Conservation (phyloP, 345 rosid genomes). For the Eucalyptus marginata region DNA sequence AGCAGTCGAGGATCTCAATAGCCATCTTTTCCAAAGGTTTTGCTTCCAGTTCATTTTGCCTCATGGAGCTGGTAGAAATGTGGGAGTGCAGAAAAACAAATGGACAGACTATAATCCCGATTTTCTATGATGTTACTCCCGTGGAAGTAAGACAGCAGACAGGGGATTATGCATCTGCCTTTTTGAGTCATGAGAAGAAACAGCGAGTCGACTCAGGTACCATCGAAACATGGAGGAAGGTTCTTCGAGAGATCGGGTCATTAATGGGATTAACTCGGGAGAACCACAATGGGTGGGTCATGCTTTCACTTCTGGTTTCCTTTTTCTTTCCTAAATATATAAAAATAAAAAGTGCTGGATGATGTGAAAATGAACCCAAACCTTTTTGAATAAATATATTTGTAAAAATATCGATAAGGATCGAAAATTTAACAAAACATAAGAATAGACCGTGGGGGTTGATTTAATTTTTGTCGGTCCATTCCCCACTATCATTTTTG, state of each 20-base stretch:
- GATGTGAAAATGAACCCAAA: too few relatives aligned
- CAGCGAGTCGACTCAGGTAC: neutral
- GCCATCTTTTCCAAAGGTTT: neutral
- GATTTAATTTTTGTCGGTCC: too few relatives aligned
- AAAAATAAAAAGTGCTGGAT: too few relatives aligned
- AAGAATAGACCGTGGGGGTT: too few relatives aligned
- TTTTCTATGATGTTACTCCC: neutral
- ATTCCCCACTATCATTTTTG: too few relatives aligned
- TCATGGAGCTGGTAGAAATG: neutral
- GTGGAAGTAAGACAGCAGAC: neutral
- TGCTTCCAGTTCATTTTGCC: neutral
- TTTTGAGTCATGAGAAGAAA: too few relatives aligned
- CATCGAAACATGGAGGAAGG: neutral
- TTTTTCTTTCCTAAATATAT: neutral
- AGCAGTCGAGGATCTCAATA: neutral
- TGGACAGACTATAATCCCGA: neutral
- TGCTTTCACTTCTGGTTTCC: neutral
- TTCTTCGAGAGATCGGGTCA: neutral
- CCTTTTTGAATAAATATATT: too few relatives aligned
- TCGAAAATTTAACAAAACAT: too few relatives aligned
- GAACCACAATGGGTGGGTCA: neutral
- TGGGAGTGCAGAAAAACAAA: neutral
- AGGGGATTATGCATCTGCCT: neutral
- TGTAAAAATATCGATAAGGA: too few relatives aligned
- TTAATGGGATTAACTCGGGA: neutral